Conservation (phyloP, 805 yeast species). For the Starmerella potacharoeniae region DNA sequence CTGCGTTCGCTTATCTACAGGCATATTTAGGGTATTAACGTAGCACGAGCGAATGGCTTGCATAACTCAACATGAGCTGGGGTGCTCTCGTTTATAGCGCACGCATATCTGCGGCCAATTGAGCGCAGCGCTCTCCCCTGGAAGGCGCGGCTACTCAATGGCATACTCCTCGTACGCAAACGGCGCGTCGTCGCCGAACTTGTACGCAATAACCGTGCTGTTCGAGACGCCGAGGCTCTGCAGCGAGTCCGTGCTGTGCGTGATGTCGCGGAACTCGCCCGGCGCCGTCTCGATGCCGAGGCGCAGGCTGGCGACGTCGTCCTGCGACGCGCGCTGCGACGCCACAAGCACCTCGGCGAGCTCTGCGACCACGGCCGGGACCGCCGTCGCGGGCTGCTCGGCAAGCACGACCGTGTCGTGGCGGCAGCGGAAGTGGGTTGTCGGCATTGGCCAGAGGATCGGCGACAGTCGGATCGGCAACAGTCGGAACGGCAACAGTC, state of each 20-base stretch:
- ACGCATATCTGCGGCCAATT: not conserved
- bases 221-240: conserved; percentile 10
- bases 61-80: too few relatives aligned
- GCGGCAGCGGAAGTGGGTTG: conserved; percentile 18
- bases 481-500: not conserved
- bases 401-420: conserved; percentile 12
- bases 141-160: not conserved
- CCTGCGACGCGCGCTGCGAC: conserved; percentile 16
- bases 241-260: conserved; percentile 10
- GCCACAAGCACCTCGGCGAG: conserved; percentile 23
- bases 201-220: conserved; percentile 13
- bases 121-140: too few relatives aligned
- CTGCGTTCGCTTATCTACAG: too few relatives aligned
- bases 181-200: conserved; percentile 11
- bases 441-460: conserved; percentile 9
- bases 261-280: conserved; percentile 14
- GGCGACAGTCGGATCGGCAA: not conserved
- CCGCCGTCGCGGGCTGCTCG: conserved; percentile 8
- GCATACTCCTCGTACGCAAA: conserved; percentile 16
- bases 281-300: conserved; percentile 16
- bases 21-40: too few relatives aligned
- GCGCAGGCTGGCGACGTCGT: conserved; percentile 18
- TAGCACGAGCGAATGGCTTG: too few relatives aligned
- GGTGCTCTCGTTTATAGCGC: too few relatives aligned
- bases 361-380: conserved; percentile 20